phyloP scores from a whole-genome alignment of 2,329 filamentous ascomycete genomes.

The Clonostachys rhizophaga region DNA sequence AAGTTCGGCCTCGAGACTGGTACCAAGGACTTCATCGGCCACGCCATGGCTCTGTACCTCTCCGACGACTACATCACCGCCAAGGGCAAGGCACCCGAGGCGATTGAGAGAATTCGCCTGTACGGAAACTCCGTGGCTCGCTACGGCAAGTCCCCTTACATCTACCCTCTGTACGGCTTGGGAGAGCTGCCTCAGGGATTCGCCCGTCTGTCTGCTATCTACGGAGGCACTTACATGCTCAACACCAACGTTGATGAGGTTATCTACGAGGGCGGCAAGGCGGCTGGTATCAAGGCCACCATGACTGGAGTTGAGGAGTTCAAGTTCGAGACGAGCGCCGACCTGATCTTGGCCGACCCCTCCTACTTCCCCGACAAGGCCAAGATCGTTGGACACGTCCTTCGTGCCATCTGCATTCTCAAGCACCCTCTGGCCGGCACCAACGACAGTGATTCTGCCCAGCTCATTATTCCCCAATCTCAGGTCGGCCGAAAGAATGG shows the following conservation, averaged over 20 bases:
- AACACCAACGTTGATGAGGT: slow-evolving; percentile 93
- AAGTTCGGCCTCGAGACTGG: slow-evolving; percentile 89
- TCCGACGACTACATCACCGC: slow-evolving; percentile 82
- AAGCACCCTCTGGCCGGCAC: slow-evolving; percentile 93
- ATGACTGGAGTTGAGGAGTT: slow-evolving; percentile 90
- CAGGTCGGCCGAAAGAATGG: slow-evolving; percentile 96
- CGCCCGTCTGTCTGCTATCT: slow-evolving; percentile 94
- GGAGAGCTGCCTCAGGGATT: slow-evolving; percentile 97
- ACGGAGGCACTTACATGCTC: slow-evolving; percentile 98
- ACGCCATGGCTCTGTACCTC: slow-evolving; percentile 95
- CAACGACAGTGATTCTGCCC: slow-evolving; percentile 80
- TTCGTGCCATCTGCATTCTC: slow-evolving; percentile 96
- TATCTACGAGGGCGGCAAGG: slow-evolving; percentile 77
- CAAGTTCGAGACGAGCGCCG: slow-evolving; percentile 94
- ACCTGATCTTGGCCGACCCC: slow-evolving; percentile 93
- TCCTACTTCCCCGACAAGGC: slow-evolving; percentile 94
- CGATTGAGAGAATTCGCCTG: slow-evolving; percentile 86
- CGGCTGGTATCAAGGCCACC: slow-evolving; percentile 94
- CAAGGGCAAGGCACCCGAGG: slow-evolving; percentile 71
- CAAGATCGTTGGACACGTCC: slow-evolving; percentile 79
- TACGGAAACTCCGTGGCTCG: slow-evolving; percentile 97
- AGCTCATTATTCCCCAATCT: slow-evolving; percentile 96
- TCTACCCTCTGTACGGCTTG: slow-evolving; percentile 97
- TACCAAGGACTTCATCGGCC: slow-evolving; percentile 94
- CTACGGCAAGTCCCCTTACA: slow-evolving; percentile 98